Conservation (phyloP, 2,329 filamentous ascomycete species). For the Claviceps sorghi region DNA sequence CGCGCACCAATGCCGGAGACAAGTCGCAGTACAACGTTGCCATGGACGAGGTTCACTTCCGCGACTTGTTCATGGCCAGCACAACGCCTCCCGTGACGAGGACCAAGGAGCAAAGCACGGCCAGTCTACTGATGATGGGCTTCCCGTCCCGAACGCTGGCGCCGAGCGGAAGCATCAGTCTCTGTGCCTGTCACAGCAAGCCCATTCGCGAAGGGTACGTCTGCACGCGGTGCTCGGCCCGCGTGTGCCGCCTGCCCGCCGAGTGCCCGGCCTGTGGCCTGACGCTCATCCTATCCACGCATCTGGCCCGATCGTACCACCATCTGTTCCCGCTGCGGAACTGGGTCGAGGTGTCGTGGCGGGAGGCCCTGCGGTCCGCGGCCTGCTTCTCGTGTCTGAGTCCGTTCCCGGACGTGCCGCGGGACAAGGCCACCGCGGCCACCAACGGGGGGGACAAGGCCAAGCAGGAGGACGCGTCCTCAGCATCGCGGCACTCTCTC, state of each 20-base stretch:
- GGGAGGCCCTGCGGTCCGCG: slow-evolving; percentile 43
- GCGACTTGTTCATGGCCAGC: slow-evolving; percentile 72
- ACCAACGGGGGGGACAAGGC: slow-evolving; percentile 2
- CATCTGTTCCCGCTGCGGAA: slow-evolving; percentile 82
- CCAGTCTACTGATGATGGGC: slow-evolving; percentile 85
- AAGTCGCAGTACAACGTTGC: slow-evolving; percentile 66
- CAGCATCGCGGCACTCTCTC: background rate
- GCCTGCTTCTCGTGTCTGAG: slow-evolving; percentile 69
- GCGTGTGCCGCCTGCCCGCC: slow-evolving; percentile 78
- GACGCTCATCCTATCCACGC: slow-evolving; percentile 86
- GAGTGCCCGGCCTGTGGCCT: slow-evolving; percentile 86
- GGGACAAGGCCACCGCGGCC: slow-evolving; percentile 4
- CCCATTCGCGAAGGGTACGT: slow-evolving; percentile 73
- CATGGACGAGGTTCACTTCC: slow-evolving; percentile 62
- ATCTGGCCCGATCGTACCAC: slow-evolving; percentile 84
- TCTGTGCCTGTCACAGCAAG: slow-evolving; percentile 83
- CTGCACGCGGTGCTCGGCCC: slow-evolving; percentile 75
- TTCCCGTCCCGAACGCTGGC: slow-evolving; percentile 81
- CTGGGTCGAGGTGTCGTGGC: slow-evolving; percentile 83
- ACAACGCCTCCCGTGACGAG: slow-evolving; percentile 82
- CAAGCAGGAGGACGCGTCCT: slow-evolving; percentile 8
- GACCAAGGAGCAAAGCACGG: slow-evolving; percentile 40
- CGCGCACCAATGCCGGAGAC: slow-evolving; percentile 73
- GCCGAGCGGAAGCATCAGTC: slow-evolving; percentile 46
- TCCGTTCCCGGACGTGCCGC: slow-evolving; percentile 46